These are phyloP conservation scores for Monilinia fructicola DNA, from an alignment of 2,329 filamentous ascomycete species.

Conservation along the genomic window DNA sequence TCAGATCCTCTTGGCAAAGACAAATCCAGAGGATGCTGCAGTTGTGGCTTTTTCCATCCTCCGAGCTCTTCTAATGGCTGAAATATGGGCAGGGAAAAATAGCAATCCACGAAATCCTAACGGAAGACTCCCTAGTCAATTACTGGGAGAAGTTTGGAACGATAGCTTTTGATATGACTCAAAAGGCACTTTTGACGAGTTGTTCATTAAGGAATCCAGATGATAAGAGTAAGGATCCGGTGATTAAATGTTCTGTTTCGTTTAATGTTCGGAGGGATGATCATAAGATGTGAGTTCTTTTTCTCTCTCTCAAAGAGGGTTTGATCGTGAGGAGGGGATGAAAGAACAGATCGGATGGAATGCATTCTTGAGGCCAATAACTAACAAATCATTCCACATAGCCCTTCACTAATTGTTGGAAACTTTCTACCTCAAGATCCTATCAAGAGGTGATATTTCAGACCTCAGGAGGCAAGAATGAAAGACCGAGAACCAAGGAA, in stretches of 20 bases:
- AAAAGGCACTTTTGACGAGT: slow-evolving; percentile 93
- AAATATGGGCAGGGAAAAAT: slow-evolving; percentile 71
- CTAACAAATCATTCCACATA: slow-evolving; percentile 42
- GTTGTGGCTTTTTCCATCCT: slow-evolving; percentile 19
- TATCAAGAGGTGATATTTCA: slow-evolving; percentile 44
- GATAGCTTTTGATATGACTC: slow-evolving; percentile 90
- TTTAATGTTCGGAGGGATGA: slow-evolving; percentile 94
- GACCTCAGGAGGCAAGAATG: slow-evolving; percentile 27
- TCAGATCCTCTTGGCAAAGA: slow-evolving; percentile 12
- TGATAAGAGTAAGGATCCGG: slow-evolving; percentile 64
- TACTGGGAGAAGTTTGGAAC: slow-evolving; percentile 99
- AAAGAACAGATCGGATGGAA: not conserved
- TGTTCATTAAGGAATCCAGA: slow-evolving; percentile 86
- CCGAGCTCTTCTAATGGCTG: slow-evolving; percentile 9
- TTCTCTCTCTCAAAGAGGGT: not conserved
- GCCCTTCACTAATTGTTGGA: slow-evolving; percentile 90
- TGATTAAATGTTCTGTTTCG: slow-evolving; percentile 93
- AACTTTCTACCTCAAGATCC: slow-evolving; percentile 92
- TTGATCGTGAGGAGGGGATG: not conserved
- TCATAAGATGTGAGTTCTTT: slow-evolving; percentile 80
- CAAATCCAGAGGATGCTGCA: not conserved
- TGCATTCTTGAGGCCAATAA: not conserved
- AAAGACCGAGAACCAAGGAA: not conserved
- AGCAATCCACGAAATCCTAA: slow-evolving; percentile 91
- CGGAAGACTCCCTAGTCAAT: slow-evolving; percentile 89